Base-by-base conservation (phyloP, 495 filamentous ascomycete genomes). In the Chaetomium tenue region DNA sequence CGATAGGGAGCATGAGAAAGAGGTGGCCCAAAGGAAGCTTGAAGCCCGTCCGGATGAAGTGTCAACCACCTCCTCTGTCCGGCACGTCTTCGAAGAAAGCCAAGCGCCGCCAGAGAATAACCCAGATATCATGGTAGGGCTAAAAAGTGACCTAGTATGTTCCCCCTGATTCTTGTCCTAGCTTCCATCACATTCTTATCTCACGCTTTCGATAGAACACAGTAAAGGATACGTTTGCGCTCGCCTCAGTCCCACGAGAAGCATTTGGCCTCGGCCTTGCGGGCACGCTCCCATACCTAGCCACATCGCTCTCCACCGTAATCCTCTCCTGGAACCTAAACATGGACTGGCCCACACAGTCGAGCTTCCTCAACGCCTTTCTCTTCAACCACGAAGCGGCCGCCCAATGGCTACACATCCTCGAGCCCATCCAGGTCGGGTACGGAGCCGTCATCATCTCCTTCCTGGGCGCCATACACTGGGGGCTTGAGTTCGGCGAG, bases 401-500 rank as follows among this genome's bases (percentile, higher is more conserved):
- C 39, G 83, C 88, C 57, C 73, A 89, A 18, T 77, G 92, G 66
- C 82, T 98, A 15, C 84, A 91, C 68, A 75, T 93, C 50, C 81
- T 97, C 46, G 92, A 97, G 77, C 95, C 93, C 25, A 79, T 97
- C 68, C 94, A 98, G 77, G 81, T 98, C 57, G 94, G 91, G 57
- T 97, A 94, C 70, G 94, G 94, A 60, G 94, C 94, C 51, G 87
- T 96, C 58, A 92, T 97, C 69, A 88, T 97, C 70, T 96, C 92
- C 52, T 98, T 98, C 84, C 85, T 98, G 25, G 94, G 94, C 55
- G 94, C 95, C 42, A 86, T 97, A 70, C 94, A 98, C 77, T 98
- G 95, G 95, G 82, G 78, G 86, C 87, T 81, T 83, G 93, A 77
- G 85, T 93, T 71, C 75, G 84, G 75, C 81, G 79, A 80, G 52